Conservation (phyloP, 1,139 yeast genomes). For the Protomyces macrosporus region DNA sequence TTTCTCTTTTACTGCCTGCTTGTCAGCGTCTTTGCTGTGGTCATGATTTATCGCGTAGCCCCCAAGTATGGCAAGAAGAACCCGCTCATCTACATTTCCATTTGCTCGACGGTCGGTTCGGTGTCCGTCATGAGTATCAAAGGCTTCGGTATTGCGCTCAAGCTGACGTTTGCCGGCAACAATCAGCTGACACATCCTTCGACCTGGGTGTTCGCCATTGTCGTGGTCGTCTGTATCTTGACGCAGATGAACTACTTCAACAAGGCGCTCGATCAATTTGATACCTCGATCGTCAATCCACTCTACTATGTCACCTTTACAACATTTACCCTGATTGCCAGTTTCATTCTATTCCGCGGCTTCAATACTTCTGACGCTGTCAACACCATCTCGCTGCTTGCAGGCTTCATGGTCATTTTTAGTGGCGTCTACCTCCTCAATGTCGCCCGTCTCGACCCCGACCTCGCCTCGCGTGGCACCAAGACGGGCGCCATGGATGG, state of each 20-base stretch:
- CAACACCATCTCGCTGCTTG: slow-evolving; percentile 74
- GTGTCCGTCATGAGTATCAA: slow-evolving; percentile 88
- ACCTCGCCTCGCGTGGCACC: slow-evolving; percentile 39
- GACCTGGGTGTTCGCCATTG: slow-evolving; percentile 72
- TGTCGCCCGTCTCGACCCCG: slow-evolving; percentile 19
- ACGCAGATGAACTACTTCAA: slow-evolving; percentile 93
- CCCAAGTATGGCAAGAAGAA: slow-evolving; percentile 74
- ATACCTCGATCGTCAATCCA: slow-evolving; percentile 88
- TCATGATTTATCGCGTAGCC: slow-evolving; percentile 78
- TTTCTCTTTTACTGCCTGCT: slow-evolving; percentile 61
- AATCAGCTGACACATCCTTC: slow-evolving; percentile 83
- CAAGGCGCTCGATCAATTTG: slow-evolving; percentile 88
- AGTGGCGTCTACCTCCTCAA: slow-evolving; percentile 81
- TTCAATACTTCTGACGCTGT: slow-evolving; percentile 79
- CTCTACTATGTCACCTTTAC: slow-evolving; percentile 87
- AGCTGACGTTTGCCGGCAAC: slow-evolving; percentile 78
- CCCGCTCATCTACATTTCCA: slow-evolving; percentile 85
- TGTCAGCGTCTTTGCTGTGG: slow-evolving; percentile 62
- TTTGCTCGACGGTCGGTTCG: slow-evolving; percentile 86
- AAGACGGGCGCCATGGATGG: slow-evolving; percentile 55
- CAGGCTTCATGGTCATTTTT: slow-evolving; percentile 82
- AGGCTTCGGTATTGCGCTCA: slow-evolving; percentile 88
- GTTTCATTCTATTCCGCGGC: slow-evolving; percentile 79
- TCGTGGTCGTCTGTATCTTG: slow-evolving; percentile 73
- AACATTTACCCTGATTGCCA: slow-evolving; percentile 78